Base-by-base conservation (phyloP, 2,329 filamentous ascomycete genomes). In the Penicillium rolfsii region DNA sequence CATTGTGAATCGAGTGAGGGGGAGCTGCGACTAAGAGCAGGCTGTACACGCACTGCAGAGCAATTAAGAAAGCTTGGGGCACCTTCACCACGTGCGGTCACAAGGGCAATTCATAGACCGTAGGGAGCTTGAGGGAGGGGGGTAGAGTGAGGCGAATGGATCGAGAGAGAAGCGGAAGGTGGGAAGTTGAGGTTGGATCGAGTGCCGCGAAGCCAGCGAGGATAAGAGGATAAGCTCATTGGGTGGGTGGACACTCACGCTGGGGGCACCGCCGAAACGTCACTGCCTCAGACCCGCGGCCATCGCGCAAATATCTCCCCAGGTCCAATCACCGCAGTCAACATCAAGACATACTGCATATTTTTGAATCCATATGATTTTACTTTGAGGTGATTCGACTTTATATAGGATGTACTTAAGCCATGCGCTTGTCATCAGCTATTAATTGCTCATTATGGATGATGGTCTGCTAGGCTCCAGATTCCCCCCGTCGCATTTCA, bases 1-100 rank as follows among this genome's bases (percentile, higher is more conserved):
- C 81, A 84, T 83, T 66, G 71, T 74, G 70, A 66, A 68, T 64
- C 35, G 57, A 62, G 49, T 64, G 71, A 67, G 67, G 67, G 65
- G 65, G 65, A 64, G 60, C 57, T 64, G 64, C 58, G 64, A 67
- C 61, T 61, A 58, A 65, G 61, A 56, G 59, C 67, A 68, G 71
- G 69, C 67, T 66, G 69, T 69, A 65, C 68, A 69, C 64, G 67
- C 59, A 55, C 61, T 60, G 58, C 61, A 64, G 60, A 65, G 67
- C 58, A 62, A 65, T 62, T 49, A 35, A 56, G 56, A 11, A 28
- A 64, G 54, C 57, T 55, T 55, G 46, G 58, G 46, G 60, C 24
- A 48, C 46, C 55, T 40, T 61, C 38, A 60, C 52, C 57, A 62
- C 56, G 28, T 5, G 35, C 49, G 49, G 36, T 55, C 26, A 35